Evolutionary conservation across 805 yeast genomes (phyloP), one percentile per base, ranked within the genome.

Genomic region (Zygosaccharomyces kombuchaensis): DNA sequence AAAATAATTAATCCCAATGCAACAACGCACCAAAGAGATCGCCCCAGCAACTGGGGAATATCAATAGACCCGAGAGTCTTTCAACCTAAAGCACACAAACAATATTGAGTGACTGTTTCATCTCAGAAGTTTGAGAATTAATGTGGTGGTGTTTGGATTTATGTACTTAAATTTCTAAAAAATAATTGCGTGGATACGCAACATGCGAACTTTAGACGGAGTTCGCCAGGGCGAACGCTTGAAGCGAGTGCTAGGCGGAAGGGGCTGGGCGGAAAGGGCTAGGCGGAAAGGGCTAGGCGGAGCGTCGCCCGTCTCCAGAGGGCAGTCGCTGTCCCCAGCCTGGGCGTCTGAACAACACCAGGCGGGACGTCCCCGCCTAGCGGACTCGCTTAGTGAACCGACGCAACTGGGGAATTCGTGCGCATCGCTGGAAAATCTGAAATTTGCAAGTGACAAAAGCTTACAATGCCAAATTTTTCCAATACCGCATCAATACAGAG

Each of bases 341-440:
- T 12, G 19, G 10, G 16, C n/a, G n/a, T n/a, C n/a, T n/a, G n/a
- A n/a, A n/a, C n/a, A n/a, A n/a, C n/a, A n/a, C n/a, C n/a, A n/a
- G n/a, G n/a, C n/a, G n/a, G n/a, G n/a, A n/a, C n/a, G n/a, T n/a
- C n/a, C 14, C 41, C 25, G 41, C 31, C 14, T 12, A 38, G 34
- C 25, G 14, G n/a, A 6, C 9, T 14, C 21, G 31, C 31, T 16
- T 6, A 9, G 22, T 14, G 34, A 22, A 27, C 34, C 41, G 22
- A 38, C 41, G 41, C 41, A 38, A 27, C 27, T 19, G 14, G 19
- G 27, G 34, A 26, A 29, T 6, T n/a, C 14, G 34, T 12, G 41
- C 34, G 21, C 41, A 27, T 38, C 41, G 41, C 34, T 27, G 41
- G 34, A 27, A 32, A 38, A 38, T 38, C 41, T 38, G 41, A 38